Evolutionary conservation across 2,329 filamentous ascomycete genomes (phyloP).

Genomic region (Pleochaeta shiraiana): DNA sequence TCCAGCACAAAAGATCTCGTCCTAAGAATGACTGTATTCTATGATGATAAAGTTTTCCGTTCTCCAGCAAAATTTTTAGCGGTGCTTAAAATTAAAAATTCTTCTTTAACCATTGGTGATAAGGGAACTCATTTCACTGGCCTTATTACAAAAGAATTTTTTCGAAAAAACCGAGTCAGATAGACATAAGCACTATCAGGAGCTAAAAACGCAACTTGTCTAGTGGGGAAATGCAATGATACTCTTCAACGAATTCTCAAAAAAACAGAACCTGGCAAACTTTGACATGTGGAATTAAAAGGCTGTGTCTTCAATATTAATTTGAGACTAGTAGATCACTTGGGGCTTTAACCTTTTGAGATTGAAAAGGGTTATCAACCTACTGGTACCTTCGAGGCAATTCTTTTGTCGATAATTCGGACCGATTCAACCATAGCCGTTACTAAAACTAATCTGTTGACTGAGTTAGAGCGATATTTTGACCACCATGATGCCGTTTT

Average conservation of each 20-base stretch:
- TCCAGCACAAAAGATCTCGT: neutral
- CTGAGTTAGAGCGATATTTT: too few relatives aligned
- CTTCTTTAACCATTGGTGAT: too few relatives aligned
- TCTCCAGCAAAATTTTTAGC: neutral
- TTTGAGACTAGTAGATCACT: neutral
- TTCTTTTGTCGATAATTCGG: neutral
- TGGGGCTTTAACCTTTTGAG: neutral
- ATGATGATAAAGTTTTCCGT: neutral
- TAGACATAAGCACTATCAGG: neutral
- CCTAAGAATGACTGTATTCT: neutral
- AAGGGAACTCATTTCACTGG: neutral
- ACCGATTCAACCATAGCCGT: too few relatives aligned
- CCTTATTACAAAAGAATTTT: neutral
- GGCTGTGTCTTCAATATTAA: neutral
- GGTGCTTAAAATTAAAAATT: too few relatives aligned
- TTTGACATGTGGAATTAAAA: neutral
- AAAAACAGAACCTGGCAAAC: neutral
- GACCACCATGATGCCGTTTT: too few relatives aligned
- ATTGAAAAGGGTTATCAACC: neutral
- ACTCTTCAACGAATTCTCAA: neutral
- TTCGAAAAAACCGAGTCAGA: neutral
- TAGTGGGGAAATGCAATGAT: constrained; percentile 4
- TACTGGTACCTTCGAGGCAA: neutral
- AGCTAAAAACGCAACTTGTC: neutral
- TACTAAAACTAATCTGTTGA: too few relatives aligned